Evolutionary conservation across 768 basidiomycete species (phyloP).

Genomic region (Serendipita sp.): DNA sequence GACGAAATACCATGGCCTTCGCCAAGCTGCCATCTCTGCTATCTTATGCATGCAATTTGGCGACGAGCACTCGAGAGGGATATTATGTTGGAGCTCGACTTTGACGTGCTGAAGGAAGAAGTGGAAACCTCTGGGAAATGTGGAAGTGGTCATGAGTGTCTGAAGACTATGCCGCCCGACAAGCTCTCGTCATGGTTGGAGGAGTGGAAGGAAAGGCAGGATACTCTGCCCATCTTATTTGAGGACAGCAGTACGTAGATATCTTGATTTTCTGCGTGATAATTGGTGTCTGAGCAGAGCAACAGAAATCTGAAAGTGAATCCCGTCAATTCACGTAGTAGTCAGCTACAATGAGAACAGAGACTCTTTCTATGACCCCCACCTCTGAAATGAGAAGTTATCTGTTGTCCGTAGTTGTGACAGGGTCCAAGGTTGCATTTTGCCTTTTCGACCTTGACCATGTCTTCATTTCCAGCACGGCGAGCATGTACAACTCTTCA

Average conservation of each 20-base stretch:
- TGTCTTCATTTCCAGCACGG: neutral
- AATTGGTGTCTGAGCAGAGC: too few species aligned
- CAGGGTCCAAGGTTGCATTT: neutral
- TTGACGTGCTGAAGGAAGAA: neutral
- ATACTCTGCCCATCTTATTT: neutral
- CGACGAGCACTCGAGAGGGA: neutral
- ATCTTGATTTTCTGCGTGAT: neutral
- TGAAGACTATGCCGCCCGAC: neutral
- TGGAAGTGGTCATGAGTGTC: neutral
- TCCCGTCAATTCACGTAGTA: neutral
- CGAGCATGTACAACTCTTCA: conserved; percentile 3
- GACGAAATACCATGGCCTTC: neutral
- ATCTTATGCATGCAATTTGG: neutral
- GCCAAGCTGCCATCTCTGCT: neutral
- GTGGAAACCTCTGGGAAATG: neutral
- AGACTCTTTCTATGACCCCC: neutral
- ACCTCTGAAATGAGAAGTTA: neutral
- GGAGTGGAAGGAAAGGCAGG: neutral
- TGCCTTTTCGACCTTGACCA: neutral
- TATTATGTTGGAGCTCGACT: neutral
- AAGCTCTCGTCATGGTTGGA: neutral
- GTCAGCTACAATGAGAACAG: neutral
- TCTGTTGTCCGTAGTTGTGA: neutral
- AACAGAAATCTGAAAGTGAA: neutral
- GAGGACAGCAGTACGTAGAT: too few species aligned